Base-by-base conservation (phyloP, 257 asterid genomes). In the Petunia secreta region DNA sequence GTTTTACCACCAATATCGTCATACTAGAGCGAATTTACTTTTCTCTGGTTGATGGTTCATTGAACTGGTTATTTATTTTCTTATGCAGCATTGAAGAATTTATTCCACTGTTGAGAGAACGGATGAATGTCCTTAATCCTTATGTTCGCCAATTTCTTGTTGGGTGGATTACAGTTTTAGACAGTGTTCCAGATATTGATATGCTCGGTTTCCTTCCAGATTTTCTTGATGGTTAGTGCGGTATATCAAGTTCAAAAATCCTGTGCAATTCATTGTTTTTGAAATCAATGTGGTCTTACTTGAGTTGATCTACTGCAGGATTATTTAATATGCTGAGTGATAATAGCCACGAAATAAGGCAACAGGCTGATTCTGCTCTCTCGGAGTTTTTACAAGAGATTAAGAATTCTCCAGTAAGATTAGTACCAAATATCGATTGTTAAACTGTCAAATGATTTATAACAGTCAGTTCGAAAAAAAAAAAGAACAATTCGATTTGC, bases 121-220 rank as follows among this genome's bases (percentile, higher is more conserved):
- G 99, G 48, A 94, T 96, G 99, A 96, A 96, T 87, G 97, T 96
- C 84, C 92, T 96, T 82, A 92, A 92, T 80, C 98, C 99, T 79
- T 92, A 90, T 86, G 98, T 96, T 79, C 98, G 99, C 84, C 99
- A 94, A 84, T 96, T 96, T 88, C 88, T 96, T 89, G 99, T 96
- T 9, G 99, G 99, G 73, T 96, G 99, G 99, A 96, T 96, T 87
- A 96, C 99, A 69, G 99, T 96, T 82, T 90, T 96, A 80, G 99
- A 96, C 87, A 96, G 99, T 83, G 99, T 96, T 86, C 99, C 99
- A 53, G 99, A 94, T 77, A 96, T 96, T 53, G 99, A 96, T 87
- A 96, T 96, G 99, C 92, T 96, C 81, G 99, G 99, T 41, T 96
- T 96, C 87, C 98, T 96, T 75, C 99, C 99, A 69, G 99, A 96